Evolutionary conservation across 768 basidiomycete genomes (phyloP).

Genomic region (Boletellus sp.): DNA sequence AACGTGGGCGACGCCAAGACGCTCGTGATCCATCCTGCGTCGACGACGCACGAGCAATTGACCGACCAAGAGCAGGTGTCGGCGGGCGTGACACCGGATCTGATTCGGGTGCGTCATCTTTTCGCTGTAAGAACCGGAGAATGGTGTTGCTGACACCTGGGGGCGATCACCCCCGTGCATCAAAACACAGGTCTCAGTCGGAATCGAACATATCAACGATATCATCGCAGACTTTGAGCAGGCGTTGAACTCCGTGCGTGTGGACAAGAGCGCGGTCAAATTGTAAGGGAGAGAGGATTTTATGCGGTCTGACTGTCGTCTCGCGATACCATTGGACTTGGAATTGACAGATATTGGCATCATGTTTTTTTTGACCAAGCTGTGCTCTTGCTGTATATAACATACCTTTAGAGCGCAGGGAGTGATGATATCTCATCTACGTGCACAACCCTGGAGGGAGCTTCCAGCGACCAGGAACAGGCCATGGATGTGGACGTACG

Average conservation of each 20-base stretch:
- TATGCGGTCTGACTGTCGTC: too few species aligned
- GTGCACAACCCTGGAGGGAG: too few species aligned
- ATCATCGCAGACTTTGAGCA: conserved; percentile 47
- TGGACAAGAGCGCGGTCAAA: background rate
- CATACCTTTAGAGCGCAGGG: too few species aligned
- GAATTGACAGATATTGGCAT: too few species aligned
- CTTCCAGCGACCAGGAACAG: too few species aligned
- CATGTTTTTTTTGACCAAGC: too few species aligned
- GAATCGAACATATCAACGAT: conserved; percentile 43
- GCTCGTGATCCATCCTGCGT: conserved; percentile 55
- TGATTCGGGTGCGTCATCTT: conserved; percentile 45
- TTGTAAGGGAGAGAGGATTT: background rate
- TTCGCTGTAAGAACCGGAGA: background rate
- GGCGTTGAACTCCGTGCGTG: conserved; percentile 28
- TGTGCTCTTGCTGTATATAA: too few species aligned
- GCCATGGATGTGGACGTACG: too few species aligned
- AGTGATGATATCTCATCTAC: too few species aligned
- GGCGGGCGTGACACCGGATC: conserved; percentile 52
- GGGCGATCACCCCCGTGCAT: too few species aligned
- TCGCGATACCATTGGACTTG: too few species aligned
- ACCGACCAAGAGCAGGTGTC: conserved; percentile 43
- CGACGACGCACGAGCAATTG: conserved; percentile 60
- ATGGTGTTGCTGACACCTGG: too few species aligned
- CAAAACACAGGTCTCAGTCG: conserved; percentile 43
- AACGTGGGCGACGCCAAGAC: conserved; percentile 70